Conservation (phyloP, 2,329 filamentous ascomycete species). For the Paramyrothecium roridum region DNA sequence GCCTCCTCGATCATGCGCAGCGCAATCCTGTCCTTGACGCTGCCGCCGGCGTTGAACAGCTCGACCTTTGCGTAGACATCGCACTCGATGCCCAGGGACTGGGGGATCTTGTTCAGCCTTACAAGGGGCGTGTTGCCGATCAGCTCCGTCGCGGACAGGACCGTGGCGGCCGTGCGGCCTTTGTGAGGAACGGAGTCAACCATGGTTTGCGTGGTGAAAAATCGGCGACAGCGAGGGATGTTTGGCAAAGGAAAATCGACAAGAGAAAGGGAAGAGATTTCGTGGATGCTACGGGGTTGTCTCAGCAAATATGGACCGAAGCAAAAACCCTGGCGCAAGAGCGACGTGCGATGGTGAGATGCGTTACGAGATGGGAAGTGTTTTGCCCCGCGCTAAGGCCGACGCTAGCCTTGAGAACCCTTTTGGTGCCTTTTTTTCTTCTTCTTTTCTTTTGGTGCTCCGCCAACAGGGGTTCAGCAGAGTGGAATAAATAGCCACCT, state of each 20-base stretch:
- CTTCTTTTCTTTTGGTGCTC: neutral
- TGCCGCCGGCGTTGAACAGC: slow-evolving; percentile 90
- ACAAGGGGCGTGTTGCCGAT: slow-evolving; percentile 97
- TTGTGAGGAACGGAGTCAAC: slow-evolving; percentile 24
- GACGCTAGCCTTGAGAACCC: neutral
- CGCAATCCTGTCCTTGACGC: slow-evolving; percentile 93
- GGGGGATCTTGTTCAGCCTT: slow-evolving; percentile 86
- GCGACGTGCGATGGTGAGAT: neutral
- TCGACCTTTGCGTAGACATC: slow-evolving; percentile 90
- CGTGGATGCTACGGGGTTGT: neutral
- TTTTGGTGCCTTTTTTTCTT: neutral
- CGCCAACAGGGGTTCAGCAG: no score
- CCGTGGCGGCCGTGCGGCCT: slow-evolving; percentile 31
- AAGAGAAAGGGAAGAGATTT: neutral
- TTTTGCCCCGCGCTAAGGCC: neutral
- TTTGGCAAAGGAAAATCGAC: neutral
- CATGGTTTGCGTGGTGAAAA: slow-evolving; percentile 7
- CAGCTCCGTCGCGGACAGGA: slow-evolving; percentile 71
- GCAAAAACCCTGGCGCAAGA: neutral
- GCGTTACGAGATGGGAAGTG: neutral
- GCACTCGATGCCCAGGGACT: slow-evolving; percentile 84
- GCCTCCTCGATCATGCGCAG: slow-evolving; percentile 97
- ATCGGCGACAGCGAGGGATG: neutral
- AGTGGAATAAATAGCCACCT: no score
- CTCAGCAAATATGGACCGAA: neutral